A percentile compares a stretch with the other conserved stretches of the same genome.
Conservation (phyloP, 352 stramenopile species). For the Blastocystis sp. region DNA sequence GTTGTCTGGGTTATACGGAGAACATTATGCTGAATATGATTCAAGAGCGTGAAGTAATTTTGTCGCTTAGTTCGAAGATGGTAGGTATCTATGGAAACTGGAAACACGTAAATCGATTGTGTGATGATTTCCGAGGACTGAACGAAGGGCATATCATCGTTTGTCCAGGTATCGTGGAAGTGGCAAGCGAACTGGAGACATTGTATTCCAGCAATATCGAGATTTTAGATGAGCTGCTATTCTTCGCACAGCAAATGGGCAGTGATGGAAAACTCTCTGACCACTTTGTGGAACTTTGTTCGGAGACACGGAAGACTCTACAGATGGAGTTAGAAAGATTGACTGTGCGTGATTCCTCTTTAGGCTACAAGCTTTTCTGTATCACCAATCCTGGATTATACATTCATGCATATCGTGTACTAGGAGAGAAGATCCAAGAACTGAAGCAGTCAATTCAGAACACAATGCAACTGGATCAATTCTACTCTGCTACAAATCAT, state of each 20-base stretch:
- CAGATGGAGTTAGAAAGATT: not conserved
- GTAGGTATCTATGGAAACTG: not conserved
- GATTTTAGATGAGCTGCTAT: constrained; percentile 6
- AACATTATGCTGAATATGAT: constrained; percentile 24
- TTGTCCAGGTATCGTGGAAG: not conserved
- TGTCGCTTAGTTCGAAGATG: not conserved
- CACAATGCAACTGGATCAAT: not conserved
- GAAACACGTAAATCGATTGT: not conserved
- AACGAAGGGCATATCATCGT: not conserved
- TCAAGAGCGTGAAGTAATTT: constrained; percentile 10
- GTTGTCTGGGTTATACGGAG: constrained; percentile 17
- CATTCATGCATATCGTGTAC: not conserved
- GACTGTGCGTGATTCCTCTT: not conserved
- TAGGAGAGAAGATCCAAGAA: not conserved
- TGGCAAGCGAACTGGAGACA: not conserved
- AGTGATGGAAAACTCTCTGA: not conserved
- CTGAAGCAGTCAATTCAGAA: not conserved
- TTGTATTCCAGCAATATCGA: not conserved
- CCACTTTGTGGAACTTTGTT: not conserved
- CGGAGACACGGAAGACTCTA: not conserved
- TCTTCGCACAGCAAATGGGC: constrained; percentile 24
- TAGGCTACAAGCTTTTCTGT: not conserved
- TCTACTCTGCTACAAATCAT: not conserved
- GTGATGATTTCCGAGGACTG: not conserved
- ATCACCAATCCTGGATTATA: not conserved